Percentiles rank a stretch among this genome's conserved stretches.
Evolutionary conservation across 78 protist species (phyloP).

Genomic region (Polysphondylium violaceum): DNA sequence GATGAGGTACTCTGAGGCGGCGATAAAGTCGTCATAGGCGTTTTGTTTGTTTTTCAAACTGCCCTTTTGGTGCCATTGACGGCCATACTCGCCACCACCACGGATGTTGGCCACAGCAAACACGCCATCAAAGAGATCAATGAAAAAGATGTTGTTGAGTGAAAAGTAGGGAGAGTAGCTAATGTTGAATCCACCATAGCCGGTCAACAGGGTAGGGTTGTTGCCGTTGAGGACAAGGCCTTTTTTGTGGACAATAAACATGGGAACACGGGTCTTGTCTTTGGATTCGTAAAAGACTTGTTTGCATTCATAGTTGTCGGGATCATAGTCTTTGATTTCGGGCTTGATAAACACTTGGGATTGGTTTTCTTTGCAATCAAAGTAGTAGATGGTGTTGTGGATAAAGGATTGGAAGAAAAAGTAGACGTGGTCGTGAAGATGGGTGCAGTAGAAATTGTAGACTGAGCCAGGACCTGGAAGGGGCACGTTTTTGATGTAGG

Average conservation of each 20-base stretch:
- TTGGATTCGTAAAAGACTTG: slow-evolving; percentile 90
- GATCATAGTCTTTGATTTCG: slow-evolving; percentile 27
- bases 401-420: slow-evolving; percentile 76
- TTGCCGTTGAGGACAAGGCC: slow-evolving; percentile 5
- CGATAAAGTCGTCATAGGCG: slow-evolving; percentile 92
- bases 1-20: slow-evolving; percentile 88
- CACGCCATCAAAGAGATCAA: slow-evolving; percentile 84
- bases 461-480: slow-evolving; percentile 69
- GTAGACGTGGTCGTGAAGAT: slow-evolving; percentile 63
- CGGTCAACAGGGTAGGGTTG: slow-evolving; percentile 71
- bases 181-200: slow-evolving; percentile 97
- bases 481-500: background rate
- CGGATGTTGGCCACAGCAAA: slow-evolving; percentile 93
- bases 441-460: background rate
- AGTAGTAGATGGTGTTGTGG: slow-evolving; percentile 69
- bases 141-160: slow-evolving; percentile 47
- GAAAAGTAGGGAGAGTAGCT: slow-evolving; percentile 84
- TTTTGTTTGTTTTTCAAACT: slow-evolving; percentile 79
- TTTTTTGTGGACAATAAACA: slow-evolving; percentile 90
- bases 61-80: slow-evolving; percentile 95
- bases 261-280: slow-evolving; percentile 95
- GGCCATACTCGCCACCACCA: slow-evolving; percentile 95
- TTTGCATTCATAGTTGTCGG: slow-evolving; percentile 58
- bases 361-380: slow-evolving; percentile 41
- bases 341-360: slow-evolving; percentile 11